A percentile compares a stretch with the other conserved stretches of the same genome.
Conservation (phyloP, 331 rosid species). For the Quercus phellos region DNA sequence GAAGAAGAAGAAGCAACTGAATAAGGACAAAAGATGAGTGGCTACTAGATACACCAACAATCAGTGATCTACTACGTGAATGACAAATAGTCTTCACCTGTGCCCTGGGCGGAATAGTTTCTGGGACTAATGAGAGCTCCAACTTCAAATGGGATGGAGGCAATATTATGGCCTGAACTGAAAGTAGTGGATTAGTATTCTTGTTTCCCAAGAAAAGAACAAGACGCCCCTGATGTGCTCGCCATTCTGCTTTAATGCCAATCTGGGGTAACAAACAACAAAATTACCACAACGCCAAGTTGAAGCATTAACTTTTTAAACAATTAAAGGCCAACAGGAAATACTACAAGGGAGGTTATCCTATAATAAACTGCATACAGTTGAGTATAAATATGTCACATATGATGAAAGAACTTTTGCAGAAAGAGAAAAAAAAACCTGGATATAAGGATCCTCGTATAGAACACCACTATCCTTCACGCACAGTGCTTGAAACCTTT, state of each 20-base stretch:
- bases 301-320: background rate
- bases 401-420: background rate
- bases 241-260: conserved; percentile 98
- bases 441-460: conserved; percentile 95
- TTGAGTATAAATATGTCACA: conserved; percentile 6
- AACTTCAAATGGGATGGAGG: conserved; percentile 85
- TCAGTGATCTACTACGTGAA: background rate
- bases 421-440: conserved; percentile 44
- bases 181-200: conserved; percentile 77
- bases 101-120: conserved; percentile 97
- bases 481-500: conserved; percentile 86
- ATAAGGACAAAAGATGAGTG: conserved; percentile 8
- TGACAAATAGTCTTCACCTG: conserved; percentile 50
- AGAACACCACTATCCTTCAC: conserved; percentile 96
- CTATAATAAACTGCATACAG: background rate
- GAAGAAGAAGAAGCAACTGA: background rate
- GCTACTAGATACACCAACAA: background rate
- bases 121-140: conserved; percentile 92
- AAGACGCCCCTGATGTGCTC: conserved; percentile 80
- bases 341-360: background rate
- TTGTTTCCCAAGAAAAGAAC: conserved; percentile 98
- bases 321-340: background rate
- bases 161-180: conserved; percentile 84
- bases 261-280: conserved; percentile 38
- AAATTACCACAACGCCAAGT: background rate